Evolutionary conservation across 352 stramenopile species (phyloP).

Genomic region (Phytopythium delawarense): DNA sequence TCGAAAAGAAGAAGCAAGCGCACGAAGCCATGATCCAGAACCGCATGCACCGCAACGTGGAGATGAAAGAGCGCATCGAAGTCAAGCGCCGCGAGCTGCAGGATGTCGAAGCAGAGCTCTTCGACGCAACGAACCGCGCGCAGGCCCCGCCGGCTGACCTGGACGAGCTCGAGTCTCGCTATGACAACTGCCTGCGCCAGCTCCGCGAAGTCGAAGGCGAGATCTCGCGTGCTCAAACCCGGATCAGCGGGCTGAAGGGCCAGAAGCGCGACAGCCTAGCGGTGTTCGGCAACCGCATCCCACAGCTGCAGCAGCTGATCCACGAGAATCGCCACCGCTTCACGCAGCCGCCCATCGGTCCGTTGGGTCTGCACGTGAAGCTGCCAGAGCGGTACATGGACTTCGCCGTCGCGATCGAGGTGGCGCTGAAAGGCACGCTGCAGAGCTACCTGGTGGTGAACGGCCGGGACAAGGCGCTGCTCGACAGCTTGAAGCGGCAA

Average conservation of each 20-base stretch:
- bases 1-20: constrained; percentile 45
- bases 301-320: constrained; percentile 72
- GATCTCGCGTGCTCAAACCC: constrained; percentile 32
- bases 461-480: constrained; percentile 65
- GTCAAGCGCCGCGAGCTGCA: constrained; percentile 40
- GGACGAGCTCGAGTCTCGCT: constrained; percentile 53
- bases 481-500: constrained; percentile 72
- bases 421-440: constrained; percentile 66
- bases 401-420: constrained; percentile 64
- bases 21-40: constrained; percentile 58
- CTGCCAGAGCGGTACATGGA: constrained; percentile 66
- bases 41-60: constrained; percentile 50
- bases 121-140: constrained; percentile 25
- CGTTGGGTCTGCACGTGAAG: constrained; percentile 68
- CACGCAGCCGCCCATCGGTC: constrained; percentile 58
- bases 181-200: constrained; percentile 52
- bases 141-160: constrained; percentile 25
- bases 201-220: constrained; percentile 57
- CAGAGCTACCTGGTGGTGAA: constrained; percentile 78
- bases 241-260: constrained; percentile 36
- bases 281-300: constrained; percentile 65
- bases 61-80: constrained; percentile 54
- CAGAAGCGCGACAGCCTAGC: constrained; percentile 61
- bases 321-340: constrained; percentile 67
- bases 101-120: constrained; percentile 34